Evolutionary conservation across 257 asterid species (phyloP).

Genomic region (Salvia splendens): DNA sequence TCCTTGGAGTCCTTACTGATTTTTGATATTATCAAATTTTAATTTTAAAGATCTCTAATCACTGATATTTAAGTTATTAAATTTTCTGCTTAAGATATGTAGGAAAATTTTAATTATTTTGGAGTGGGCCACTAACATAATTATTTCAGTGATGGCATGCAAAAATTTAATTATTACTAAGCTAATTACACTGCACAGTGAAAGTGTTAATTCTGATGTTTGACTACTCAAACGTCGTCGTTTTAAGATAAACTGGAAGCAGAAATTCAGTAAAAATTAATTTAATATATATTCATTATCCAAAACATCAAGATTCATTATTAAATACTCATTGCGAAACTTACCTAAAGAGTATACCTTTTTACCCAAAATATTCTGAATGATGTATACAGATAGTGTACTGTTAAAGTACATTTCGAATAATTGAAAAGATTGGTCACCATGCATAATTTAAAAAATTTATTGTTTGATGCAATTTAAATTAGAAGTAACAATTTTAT

Average conservation of each 20-base stretch:
- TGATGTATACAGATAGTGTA: too few species aligned
- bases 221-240: constrained; percentile 6
- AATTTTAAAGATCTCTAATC: too few species aligned
- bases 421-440: too few species aligned
- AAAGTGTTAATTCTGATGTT: background rate
- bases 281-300: background rate
- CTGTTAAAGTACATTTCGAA: too few species aligned
- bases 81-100: too few species aligned
- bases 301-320: background rate
- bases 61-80: too few species aligned
- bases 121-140: background rate
- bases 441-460: too few species aligned
- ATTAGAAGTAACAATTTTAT: too few species aligned
- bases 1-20: too few species aligned
- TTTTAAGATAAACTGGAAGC: background rate
- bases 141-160: background rate
- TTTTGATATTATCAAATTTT: too few species aligned
- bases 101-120: background rate
- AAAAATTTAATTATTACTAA: background rate
- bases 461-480: too few species aligned
- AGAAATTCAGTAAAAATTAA: background rate
- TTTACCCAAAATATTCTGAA: background rate
- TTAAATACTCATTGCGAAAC: constrained; percentile 12
- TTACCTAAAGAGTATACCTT: background rate
- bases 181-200: too few species aligned